Base-by-base conservation (phyloP, 1,284 basidiomycete species). In the Marasmius oreades region DNA sequence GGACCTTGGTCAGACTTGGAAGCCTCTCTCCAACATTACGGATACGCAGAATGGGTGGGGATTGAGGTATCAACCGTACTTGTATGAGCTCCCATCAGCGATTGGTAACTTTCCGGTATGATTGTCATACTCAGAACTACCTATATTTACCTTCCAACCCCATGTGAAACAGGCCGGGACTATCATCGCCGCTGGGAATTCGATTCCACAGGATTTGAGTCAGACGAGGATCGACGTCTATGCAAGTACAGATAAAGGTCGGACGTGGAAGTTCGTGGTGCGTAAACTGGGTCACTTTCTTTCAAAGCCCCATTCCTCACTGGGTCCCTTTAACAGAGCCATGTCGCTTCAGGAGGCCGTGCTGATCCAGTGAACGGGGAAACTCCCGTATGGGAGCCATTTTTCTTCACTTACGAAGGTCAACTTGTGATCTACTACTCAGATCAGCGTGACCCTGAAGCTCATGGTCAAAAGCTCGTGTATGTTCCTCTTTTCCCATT, bases 341-440 rank as follows among this genome's bases (percentile, higher is more conserved):
- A 63, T 45, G 61, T 67, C 26, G 67, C 66, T 7, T 55, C 59
- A 8, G 63, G 68, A 8, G 67, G 63, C 23, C 54, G 54, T 28
- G 66, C 66, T 1, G 51, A 61, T 12, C 63, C 65, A 39, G 58
- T 58, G 34, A 66, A 67, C 46, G 67, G 65, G 37, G 51, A 62
- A 53, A 69, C 67, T 2, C 68, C 69, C 1, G 66, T 71, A 3
- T 71, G 69, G 70, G 70, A 70, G 59, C 70, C 70, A 2, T 71
- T 68, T 62, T 54, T 72, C 47, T 59, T 70, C 53, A 61, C 64
- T n/a, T 67, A 66, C 60, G 64, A 69, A 51, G 62, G 64, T 54
- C 64, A 70, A 59, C 60, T 73, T 20, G 64, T 71, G 51, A 61
- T 67, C 52, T 73, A 67, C 62, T 73, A 72, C 62, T 71, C 70